Evolutionary conservation across 2,329 filamentous ascomycete species (phyloP), one percentile per base, ranked within the genome.

Genomic region (Emmonsiellopsis sp.): DNA sequence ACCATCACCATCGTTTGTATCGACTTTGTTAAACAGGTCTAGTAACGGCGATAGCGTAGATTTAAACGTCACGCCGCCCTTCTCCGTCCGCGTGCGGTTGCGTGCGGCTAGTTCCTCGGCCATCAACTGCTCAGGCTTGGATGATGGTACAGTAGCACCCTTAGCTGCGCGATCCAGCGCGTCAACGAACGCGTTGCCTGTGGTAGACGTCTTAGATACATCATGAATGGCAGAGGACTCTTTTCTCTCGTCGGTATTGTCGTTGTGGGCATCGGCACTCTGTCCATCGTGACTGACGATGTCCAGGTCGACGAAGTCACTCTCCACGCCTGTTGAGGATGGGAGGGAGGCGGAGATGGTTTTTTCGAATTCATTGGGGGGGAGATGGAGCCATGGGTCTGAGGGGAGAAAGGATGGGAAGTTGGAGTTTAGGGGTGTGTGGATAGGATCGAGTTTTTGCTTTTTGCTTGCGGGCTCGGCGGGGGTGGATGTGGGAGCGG

Each of bases 201-300:
- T 40, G 14, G 37, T 11, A 11, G 17, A 17, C 17, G 17, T 17
- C 17, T 17, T 17, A 17, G 11, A 11, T 40, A 14, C 11, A 3
- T 40, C 37, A 11, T 40, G 11, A 2, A 11, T 40, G 11, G 37
- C 37, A 17, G 17, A 17, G 14, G 11, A 11, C 2, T 11, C 37
- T 6, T 42, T 44, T 44, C 9, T 6, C 37, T 33, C 9, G 21
- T 34, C 31, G 27, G 13, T 32, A 32, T 3, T 40, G 46, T n/a
- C 8, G 11, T 49, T n/a, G 5, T 79, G 73, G 2, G 78, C 60
- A 55, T 79, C 17, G 17, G 17, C 17, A 17, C 17, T 17, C 17
- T 17, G 17, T 17, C 2, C 79, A 3, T 53, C 59, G 53, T 83
- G 82, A 36, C 77, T 72, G 0, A 79, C 83, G n/a, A 72, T 60